Evolutionary conservation across 2,329 filamentous ascomycete species (phyloP).

Genomic region (Hymenoscyphus linearis): DNA sequence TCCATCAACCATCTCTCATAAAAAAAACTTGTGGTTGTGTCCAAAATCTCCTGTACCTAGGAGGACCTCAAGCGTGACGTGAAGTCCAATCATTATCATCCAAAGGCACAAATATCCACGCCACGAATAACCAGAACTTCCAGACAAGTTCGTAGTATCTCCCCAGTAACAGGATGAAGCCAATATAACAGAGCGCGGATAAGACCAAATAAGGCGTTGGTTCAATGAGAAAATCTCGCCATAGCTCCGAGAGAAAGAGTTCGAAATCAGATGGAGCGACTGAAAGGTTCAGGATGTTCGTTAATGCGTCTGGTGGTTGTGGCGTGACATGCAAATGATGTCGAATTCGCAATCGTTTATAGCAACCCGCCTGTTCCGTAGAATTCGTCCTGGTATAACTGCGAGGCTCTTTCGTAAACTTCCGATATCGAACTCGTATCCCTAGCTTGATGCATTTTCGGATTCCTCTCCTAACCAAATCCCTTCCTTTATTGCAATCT

Average conservation of each 20-base stretch:
- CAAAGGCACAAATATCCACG: slow-evolving; percentile 22
- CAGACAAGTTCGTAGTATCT: slow-evolving; percentile 19
- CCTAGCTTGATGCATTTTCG: slow-evolving; percentile 21
- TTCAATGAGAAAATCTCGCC: slow-evolving; percentile 25
- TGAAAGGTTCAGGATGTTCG: slow-evolving; percentile 10
- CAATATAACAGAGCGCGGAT: slow-evolving; percentile 21
- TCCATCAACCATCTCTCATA: not conserved
- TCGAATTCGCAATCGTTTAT: not conserved
- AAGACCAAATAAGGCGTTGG: slow-evolving; percentile 26
- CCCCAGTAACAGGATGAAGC: slow-evolving; percentile 19
- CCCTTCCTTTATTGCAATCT: slow-evolving; percentile 3
- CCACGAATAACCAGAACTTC: slow-evolving; percentile 18
- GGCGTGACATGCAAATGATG: not conserved
- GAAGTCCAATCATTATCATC: slow-evolving; percentile 17
- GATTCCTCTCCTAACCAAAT: slow-evolving; percentile 13
- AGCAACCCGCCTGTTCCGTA: not conserved
- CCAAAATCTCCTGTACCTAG: not conserved
- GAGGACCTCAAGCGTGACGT: not conserved
- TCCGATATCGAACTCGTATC: slow-evolving; percentile 11
- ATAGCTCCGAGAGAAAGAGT: slow-evolving; percentile 22
- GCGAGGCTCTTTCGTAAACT: not conserved
- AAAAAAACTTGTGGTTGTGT: not conserved
- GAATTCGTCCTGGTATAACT: not conserved
- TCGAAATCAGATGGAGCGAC: slow-evolving; percentile 18
- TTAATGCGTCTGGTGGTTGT: slow-evolving; percentile 4